phyloP scores from a whole-genome alignment of 2,329 filamentous ascomycete genomes.

The Penicillium palitans region DNA sequence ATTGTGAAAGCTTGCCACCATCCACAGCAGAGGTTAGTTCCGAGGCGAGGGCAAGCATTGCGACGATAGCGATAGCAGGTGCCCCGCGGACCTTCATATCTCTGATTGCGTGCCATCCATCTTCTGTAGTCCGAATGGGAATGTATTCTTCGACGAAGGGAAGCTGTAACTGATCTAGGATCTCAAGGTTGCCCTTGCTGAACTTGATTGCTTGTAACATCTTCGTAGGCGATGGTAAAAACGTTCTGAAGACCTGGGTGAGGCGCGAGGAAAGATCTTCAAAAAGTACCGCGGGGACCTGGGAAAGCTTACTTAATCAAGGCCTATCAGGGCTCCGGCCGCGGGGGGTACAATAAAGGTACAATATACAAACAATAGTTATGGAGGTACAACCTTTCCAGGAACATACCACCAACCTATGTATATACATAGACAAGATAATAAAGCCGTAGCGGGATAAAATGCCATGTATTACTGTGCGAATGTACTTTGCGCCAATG shows the following conservation, averaged over 20 bases:
- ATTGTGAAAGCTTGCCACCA: conserved; percentile 45
- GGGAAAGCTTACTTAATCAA: conserved; percentile 5
- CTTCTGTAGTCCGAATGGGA: conserved; percentile 54
- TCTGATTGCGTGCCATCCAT: conserved; percentile 67
- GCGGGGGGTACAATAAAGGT: neutral
- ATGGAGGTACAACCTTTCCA: neutral
- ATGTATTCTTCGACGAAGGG: conserved; percentile 61
- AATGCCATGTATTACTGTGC: neutral
- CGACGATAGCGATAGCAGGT: conserved; percentile 97
- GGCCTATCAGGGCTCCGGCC: neutral
- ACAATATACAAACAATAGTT: neutral
- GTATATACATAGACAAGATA: neutral
- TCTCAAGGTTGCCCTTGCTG: conserved; percentile 55
- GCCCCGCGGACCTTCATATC: conserved; percentile 70
- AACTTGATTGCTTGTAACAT: conserved; percentile 65
- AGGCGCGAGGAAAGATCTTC: neutral
- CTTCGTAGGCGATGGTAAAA: conserved; percentile 30
- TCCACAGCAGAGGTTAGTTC: conserved; percentile 62
- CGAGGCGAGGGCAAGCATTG: conserved; percentile 81
- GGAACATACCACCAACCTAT: neutral
- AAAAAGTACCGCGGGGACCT: neutral
- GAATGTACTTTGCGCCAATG: neutral
- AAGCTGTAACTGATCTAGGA: conserved; percentile 64
- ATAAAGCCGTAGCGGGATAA: neutral
- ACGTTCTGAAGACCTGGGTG: neutral